Evolutionary conservation across 306 rosid species (phyloP).

Genomic region (Cajanus cajan): DNA sequence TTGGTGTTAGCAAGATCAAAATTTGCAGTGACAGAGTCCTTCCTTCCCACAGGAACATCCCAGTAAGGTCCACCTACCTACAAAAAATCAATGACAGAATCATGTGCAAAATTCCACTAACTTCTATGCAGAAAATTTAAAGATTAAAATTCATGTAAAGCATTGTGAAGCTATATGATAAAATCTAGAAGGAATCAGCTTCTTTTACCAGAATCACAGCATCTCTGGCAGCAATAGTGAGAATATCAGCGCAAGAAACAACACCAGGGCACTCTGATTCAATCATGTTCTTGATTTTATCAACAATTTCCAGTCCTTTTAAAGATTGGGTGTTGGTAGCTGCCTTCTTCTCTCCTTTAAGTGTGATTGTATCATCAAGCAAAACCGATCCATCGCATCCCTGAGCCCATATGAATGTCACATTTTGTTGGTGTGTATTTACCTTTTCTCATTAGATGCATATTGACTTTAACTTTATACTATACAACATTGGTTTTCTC

Average conservation of each 20-base stretch:
- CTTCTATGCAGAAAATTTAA: not conserved
- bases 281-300: slow-evolving; percentile 70
- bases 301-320: slow-evolving; percentile 63
- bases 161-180: not conserved
- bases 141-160: not conserved
- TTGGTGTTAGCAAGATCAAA: slow-evolving; percentile 59
- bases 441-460: not conserved
- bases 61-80: slow-evolving; percentile 98
- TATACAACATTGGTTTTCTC: not conserved
- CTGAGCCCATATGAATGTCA: slow-evolving; percentile 34
- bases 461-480: not conserved
- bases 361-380: slow-evolving; percentile 78
- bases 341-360: slow-evolving; percentile 84
- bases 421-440: not conserved
- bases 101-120: slow-evolving; percentile 3
- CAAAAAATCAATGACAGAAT: not conserved
- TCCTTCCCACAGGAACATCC: slow-evolving; percentile 97
- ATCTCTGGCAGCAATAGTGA: slow-evolving; percentile 97
- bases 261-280: slow-evolving; percentile 91
- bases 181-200: not conserved
- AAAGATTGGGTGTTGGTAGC: slow-evolving; percentile 58
- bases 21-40: slow-evolving; percentile 72
- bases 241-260: slow-evolving; percentile 95
- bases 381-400: slow-evolving; percentile 93
- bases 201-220: slow-evolving; percentile 78